A percentile compares a stretch with the other conserved stretches of the same genome.
phyloP scores from a whole-genome alignment of 306 rosid genomes.

The Vigna trinervia region DNA sequence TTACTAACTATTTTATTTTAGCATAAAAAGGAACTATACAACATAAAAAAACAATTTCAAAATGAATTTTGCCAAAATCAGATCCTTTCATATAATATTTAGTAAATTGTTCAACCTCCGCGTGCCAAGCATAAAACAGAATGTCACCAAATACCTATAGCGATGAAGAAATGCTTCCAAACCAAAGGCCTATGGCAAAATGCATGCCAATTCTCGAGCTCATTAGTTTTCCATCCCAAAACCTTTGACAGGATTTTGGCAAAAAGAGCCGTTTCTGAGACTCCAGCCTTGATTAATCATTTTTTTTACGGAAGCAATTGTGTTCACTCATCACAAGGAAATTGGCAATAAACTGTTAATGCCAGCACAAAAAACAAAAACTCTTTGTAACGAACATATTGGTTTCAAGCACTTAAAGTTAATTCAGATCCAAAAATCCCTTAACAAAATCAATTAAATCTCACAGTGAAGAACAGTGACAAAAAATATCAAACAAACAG shows the following conservation, averaged over 20 bases:
- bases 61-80: not conserved
- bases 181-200: conserved; percentile 93
- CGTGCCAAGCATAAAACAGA: not conserved
- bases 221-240: conserved; percentile 65
- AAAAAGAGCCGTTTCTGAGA: conserved; percentile 70
- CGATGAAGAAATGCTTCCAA: conserved; percentile 59
- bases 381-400: not conserved
- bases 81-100: too few species aligned
- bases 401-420: not conserved
- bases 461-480: not conserved
- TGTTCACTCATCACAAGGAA: conserved; percentile 46
- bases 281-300: conserved; percentile 83
- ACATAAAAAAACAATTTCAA: not conserved
- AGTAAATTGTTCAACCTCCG: not conserved
- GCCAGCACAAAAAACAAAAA: not conserved
- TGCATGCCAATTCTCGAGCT: conserved; percentile 89
- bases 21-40: not conserved
- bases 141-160: conserved; percentile 23
- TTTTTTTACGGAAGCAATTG: conserved; percentile 51
- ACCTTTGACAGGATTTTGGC: conserved; percentile 45
- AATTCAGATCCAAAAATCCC: not conserved
- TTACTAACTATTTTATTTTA: not conserved
- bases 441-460: not conserved
- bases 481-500: not conserved
- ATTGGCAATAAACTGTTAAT: not conserved